Conservation (phyloP, 768 basidiomycete genomes). For the Nevesoporus exiguus region DNA sequence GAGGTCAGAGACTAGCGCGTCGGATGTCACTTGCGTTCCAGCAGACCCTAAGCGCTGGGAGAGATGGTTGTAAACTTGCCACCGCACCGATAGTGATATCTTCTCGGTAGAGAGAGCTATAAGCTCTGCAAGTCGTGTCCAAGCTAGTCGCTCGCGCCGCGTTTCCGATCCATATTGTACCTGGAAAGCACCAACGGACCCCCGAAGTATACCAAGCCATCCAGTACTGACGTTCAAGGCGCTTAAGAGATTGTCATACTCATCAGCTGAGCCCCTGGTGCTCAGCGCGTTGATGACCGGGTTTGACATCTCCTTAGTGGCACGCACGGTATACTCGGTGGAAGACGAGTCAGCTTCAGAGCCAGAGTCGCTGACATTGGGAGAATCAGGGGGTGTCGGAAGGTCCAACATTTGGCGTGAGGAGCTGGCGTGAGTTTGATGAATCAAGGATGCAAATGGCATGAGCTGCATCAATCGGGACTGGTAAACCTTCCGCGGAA, state of each 20-base stretch:
- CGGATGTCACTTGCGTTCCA: constrained; percentile 18
- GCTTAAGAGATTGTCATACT: constrained; percentile 36
- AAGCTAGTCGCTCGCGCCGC: constrained; percentile 45
- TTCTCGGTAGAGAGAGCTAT: constrained; percentile 34
- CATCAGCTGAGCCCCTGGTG: constrained; percentile 35
- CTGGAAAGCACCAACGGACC: constrained; percentile 13
- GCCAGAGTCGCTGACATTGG: constrained; percentile 21
- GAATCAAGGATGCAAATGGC: constrained; percentile 21
- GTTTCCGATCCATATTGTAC: neutral
- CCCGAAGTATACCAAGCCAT: constrained; percentile 34
- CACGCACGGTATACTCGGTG: constrained; percentile 26
- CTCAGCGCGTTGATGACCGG: constrained; percentile 31
- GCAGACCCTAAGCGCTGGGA: constrained; percentile 24
- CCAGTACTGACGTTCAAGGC: constrained; percentile 41
- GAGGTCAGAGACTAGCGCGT: constrained; percentile 44
- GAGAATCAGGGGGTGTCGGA: constrained; percentile 29
- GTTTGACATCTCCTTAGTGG: constrained; percentile 10
- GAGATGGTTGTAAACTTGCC: constrained; percentile 55
- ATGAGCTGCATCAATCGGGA: constrained; percentile 25
- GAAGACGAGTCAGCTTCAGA: constrained; percentile 32
- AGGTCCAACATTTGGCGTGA: constrained; percentile 14
- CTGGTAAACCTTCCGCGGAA: constrained; percentile 18
- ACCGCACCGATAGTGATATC: constrained; percentile 35
- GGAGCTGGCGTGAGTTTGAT: constrained; percentile 2
- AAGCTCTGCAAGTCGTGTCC: constrained; percentile 51